Evolutionary conservation across 2,329 filamentous ascomycete genomes (phyloP), one percentile per base, ranked within the genome.

Genomic region (Trichophyton schoenleinii): DNA sequence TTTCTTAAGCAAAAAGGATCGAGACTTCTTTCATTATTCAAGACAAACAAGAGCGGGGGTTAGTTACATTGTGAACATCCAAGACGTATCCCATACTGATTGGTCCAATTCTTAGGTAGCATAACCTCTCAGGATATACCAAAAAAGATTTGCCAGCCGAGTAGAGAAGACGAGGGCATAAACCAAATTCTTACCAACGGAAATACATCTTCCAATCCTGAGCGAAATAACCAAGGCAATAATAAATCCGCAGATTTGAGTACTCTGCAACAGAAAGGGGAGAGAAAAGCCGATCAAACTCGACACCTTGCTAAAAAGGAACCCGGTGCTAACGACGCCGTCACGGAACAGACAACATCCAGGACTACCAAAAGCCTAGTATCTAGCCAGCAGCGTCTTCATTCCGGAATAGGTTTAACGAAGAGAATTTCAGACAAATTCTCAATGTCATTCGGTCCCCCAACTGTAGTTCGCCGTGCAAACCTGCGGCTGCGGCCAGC

Each of bases 391-490:
- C 46, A 64, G 49, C 64, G 66, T 31, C 69, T 63, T 48, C 61
- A 64, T 8, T 69, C 70, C 9, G 68, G 62, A n/a, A 65, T 71
- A 7, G 67, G 67, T 18, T 64, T 75, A 15, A 67, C 72, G 36
- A 65, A 70, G 59, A 65, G 71, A 13, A 62, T 77, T 9, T 73
- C 75, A 1, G 70, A 69, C 42, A 75, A 69, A 61, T 59, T 77
- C 20, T 75, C 74, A 2, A 68, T 69, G 28, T 69, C 73, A 4
- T 75, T 77, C 64, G 71, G 71, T 1, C 69, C 72, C 41, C 69
- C 73, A 20, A 77, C 75, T 4, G 71, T 77, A 5, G 73, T 77
- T 55, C 74, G 68, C 58, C 73, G 74, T 58, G 66, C 69, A 1
- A 69, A 71, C 61, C 64, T 73, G 5, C 70, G 70, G 20, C 65